phyloP scores from a whole-genome alignment of 169 alveolate species.

The Plasmodium knowlesi region DNA sequence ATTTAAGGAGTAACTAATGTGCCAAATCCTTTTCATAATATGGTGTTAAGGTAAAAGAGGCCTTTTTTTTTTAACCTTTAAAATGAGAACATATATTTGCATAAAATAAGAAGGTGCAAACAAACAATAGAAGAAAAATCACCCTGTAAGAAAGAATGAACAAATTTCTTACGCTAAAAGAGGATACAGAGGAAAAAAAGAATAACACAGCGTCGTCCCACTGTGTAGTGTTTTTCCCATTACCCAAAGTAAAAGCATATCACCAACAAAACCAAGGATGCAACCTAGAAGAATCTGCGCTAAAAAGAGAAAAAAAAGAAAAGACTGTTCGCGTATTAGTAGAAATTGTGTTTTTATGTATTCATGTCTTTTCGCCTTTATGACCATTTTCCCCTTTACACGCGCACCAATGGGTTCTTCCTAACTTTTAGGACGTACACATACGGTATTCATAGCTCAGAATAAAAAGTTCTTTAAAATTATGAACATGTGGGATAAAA shows the following conservation, averaged over 20 bases:
- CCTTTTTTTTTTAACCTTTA: neutral
- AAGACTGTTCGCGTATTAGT: neutral
- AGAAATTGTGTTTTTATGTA: neutral
- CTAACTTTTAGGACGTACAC: neutral
- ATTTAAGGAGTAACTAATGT: neutral
- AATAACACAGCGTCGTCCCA: neutral
- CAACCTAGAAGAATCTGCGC: neutral
- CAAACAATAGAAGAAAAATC: neutral
- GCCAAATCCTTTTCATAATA: neutral
- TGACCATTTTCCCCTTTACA: neutral
- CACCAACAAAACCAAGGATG: neutral
- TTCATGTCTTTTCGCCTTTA: neutral
- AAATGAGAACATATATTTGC: neutral
- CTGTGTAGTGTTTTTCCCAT: neutral
- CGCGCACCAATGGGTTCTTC: neutral
- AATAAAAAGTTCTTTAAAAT: neutral
- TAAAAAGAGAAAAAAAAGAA: neutral
- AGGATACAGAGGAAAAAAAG: constrained; percentile 4
- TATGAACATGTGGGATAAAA: neutral
- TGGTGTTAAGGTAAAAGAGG: neutral
- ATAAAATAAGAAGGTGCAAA: constrained; percentile 6
- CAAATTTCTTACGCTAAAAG: neutral
- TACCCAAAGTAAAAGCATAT: neutral
- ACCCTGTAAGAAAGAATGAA: neutral
- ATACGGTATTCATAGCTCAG: neutral